Base-by-base conservation (phyloP, 176 grass and related monocot genomes). In the Cocos nucifera region DNA sequence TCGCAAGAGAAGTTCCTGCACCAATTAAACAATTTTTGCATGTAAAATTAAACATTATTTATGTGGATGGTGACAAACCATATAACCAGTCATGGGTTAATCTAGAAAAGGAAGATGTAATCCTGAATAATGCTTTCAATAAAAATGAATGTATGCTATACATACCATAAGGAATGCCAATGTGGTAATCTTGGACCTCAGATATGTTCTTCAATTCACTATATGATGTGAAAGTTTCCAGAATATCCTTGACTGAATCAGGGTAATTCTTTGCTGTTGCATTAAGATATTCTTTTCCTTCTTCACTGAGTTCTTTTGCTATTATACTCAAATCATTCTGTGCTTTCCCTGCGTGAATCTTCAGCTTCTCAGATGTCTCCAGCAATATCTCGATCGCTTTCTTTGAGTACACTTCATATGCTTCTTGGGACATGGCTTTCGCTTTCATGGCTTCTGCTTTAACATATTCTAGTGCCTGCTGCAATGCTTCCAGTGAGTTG, bases 111-210 rank as follows among this genome's bases (percentile, higher is more conserved):
- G 6, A 44, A 44, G 35, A 44, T 44, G 10, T 10, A 6, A 12
- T 52, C 50, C 35, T 44, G 10, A 44, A 44, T 44, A 12, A 44
- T 44, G 35, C 10, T 44, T 44, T 44, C 35, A 44, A 12, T 44
- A 44, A 14, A 44, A 44, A 14, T 12, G 35, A 44, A 44, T 44
- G 10, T 0, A 44, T 44, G 35, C 2, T 14, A 44, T 44, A 75
- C 78, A 51, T 98, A 98, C 93, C 93, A 52, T 83, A 92, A 16
- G 82, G 63, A 85, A 98, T 85, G 72, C 79, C 84, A 44, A 98
- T 73, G 54, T 98, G 84, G 75, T 92, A 98, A 81, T 98, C 93
- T 44, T 57, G 21, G 28, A 88, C 83, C 19, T 88, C 70, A 7
- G 82, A 81, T 19, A 82, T 28, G 27, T 65, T 78, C 54, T 80